These are phyloP conservation scores for Lenwebbia sp. DNA, from an alignment of 345 rosid genomes.

Conservation along the genomic window DNA sequence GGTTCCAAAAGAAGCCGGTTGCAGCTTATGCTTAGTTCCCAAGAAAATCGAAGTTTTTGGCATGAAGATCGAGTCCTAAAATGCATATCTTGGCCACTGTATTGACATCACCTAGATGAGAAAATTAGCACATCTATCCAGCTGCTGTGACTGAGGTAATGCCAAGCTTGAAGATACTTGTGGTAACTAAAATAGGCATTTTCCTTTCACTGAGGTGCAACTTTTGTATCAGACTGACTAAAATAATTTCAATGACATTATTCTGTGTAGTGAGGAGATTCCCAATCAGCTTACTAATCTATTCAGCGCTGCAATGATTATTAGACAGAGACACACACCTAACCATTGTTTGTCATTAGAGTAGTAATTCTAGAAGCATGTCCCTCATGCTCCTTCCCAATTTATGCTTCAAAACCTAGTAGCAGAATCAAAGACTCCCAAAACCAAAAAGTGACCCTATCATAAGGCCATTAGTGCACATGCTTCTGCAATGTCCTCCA, in stretches of 20 bases:
- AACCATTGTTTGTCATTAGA: not conserved
- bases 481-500: not conserved
- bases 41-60: not conserved
- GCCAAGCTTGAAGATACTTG: not conserved
- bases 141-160: not conserved
- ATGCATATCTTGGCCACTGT: not conserved
- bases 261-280: not conserved
- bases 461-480: not conserved
- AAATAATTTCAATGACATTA: not conserved
- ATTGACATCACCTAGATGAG: not conserved
- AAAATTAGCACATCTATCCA: not conserved
- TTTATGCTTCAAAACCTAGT: not conserved
- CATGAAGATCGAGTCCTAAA: not conserved
- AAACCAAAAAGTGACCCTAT: not conserved
- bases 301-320: not conserved
- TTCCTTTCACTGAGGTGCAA: not conserved
- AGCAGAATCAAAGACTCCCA: not conserved
- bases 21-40: not conserved
- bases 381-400: not conserved
- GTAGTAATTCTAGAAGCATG: not conserved
- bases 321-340: not conserved
- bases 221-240: not conserved
- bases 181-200: not conserved
- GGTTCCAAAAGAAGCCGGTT: not conserved
- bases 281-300: not conserved